Base-by-base conservation (phyloP, 2,329 filamentous ascomycete genomes). In the Talaromyces sp. region DNA sequence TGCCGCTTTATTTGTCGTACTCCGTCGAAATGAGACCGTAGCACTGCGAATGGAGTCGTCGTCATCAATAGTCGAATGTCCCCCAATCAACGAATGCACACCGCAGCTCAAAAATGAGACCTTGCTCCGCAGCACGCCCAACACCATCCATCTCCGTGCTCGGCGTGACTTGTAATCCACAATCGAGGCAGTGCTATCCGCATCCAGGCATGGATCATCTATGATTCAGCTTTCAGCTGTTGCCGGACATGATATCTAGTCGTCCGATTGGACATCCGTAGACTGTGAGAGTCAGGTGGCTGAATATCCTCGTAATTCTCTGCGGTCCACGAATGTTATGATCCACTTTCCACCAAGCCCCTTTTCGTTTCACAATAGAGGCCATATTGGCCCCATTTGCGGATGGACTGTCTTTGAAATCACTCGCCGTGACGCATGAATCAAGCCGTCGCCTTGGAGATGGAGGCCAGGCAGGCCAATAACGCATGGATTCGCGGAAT, bases 161-260 rank as follows among this genome's bases (percentile, higher is more conserved):
- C 11, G 11, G 27, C 3, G 24, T 41, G 4, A 6, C 56, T 2
- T 41, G 7, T 39, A 22, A 31, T 37, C 56, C 56, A 45, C 56
- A 43, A 59, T 59, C 22, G 37, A 60, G 58, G 58, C 41, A 60
- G n/a, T 60, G 41, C 58, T 45, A 22, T n/a, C 19, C 24, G 10
- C 35, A 59, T 56, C 14, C 22, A 31, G 10, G 31, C 7, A 56
- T 35, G 31, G 14, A 56, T 35, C 19, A 10, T 56, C 50, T 56
- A 1, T 56, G 16, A 56, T 35, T 52, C 27, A 52, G 49, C 49
- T 52, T 33, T 52, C 13, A 52, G 49, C 49, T 52, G 27, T 24
- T 52, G 49, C 24, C 13, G 27, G 49, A 33, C 27, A 33, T 52
- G 24, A 24, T 33, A 52, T 52, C 49, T 10, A 52, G 49, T 52